phyloP scores from a whole-genome alignment of 1,284 basidiomycete species.

The Sporisorium scitamineum region DNA sequence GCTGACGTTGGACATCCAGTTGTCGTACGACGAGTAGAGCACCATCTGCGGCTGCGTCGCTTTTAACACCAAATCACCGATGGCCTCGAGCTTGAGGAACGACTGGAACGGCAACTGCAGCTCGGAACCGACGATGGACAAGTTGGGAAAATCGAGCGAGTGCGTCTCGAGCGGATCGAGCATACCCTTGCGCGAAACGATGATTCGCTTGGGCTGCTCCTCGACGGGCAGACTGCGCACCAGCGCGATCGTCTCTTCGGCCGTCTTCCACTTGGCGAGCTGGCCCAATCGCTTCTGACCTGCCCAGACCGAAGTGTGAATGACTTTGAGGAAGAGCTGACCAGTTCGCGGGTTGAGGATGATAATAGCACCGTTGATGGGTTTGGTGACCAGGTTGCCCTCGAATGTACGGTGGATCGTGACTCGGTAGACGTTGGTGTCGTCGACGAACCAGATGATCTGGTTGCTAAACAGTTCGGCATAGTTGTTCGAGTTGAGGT shows the following conservation, averaged over 20 bases:
- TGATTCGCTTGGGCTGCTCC: constrained; percentile 99
- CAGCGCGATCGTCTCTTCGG: constrained; percentile 98
- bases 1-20: constrained; percentile 99
- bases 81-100: constrained; percentile 99
- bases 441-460: constrained; percentile 99
- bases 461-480: constrained; percentile 99
- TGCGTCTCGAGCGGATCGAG: constrained; percentile 90
- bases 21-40: constrained; percentile 96
- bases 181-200: constrained; percentile 99
- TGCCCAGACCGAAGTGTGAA: constrained; percentile 99
- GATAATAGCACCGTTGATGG: constrained; percentile 99
- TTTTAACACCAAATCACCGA: constrained; percentile 95
- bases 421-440: constrained; percentile 99
- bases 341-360: constrained; percentile 99
- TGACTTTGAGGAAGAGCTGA: constrained; percentile 98
- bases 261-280: constrained; percentile 99
- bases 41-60: constrained; percentile 99
- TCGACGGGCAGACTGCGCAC: constrained; percentile 97
- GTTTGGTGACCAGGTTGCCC: constrained; percentile 99
- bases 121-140: constrained; percentile 99
- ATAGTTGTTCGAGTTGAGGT: constrained; percentile 95
- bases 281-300: constrained; percentile 99
- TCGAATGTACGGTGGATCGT: constrained; percentile 99
- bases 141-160: constrained; percentile 97
- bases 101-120: constrained; percentile 99